Conservation (phyloP, 495 filamentous ascomycete species). For the Glarea lozoyensis region DNA sequence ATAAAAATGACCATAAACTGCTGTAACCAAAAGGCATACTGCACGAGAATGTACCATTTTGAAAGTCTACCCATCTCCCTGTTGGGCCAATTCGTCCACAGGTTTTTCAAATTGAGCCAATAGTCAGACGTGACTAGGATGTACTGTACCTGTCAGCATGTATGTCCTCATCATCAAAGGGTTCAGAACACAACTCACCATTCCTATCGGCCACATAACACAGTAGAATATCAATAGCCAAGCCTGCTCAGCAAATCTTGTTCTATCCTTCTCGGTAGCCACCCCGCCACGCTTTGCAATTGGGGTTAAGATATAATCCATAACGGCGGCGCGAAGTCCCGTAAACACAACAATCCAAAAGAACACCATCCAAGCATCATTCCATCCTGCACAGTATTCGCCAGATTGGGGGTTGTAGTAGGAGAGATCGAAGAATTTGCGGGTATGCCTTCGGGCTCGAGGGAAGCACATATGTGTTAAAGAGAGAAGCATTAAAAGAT, state of each 20-base stretch:
- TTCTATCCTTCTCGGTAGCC: conserved; percentile 57
- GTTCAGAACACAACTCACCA: conserved; percentile 53
- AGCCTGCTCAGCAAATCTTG: conserved; percentile 86
- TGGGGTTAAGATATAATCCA: conserved; percentile 80
- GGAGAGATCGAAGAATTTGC: conserved; percentile 77
- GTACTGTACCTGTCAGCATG: conserved; percentile 46
- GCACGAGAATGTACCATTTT: conserved; percentile 88
- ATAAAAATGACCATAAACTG: conserved; percentile 92
- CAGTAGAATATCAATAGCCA: conserved; percentile 78
- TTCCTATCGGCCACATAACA: conserved; percentile 71
- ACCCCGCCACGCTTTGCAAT: conserved; percentile 61
- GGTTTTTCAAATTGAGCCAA: conserved; percentile 63
- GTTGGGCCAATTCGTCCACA: conserved; percentile 80
- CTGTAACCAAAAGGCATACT: conserved; percentile 90
- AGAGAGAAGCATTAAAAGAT: conserved; percentile 66
- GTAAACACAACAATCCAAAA: conserved; percentile 81
- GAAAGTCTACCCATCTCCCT: conserved; percentile 60
- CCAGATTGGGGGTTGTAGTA: conserved; percentile 63
- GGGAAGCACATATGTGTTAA: conserved; percentile 75
- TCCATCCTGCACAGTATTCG: conserved; percentile 62
- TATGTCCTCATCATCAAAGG: not conserved
- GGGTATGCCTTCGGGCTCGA: conserved; percentile 63
- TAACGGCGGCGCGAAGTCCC: conserved; percentile 69
- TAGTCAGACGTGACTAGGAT: conserved; percentile 69
- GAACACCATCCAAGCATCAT: conserved; percentile 71